Percentiles rank a stretch among this genome's conserved stretches.
Evolutionary conservation across 2,329 filamentous ascomycete genomes (phyloP).

Genomic region (Stemphylium lycopersici): DNA sequence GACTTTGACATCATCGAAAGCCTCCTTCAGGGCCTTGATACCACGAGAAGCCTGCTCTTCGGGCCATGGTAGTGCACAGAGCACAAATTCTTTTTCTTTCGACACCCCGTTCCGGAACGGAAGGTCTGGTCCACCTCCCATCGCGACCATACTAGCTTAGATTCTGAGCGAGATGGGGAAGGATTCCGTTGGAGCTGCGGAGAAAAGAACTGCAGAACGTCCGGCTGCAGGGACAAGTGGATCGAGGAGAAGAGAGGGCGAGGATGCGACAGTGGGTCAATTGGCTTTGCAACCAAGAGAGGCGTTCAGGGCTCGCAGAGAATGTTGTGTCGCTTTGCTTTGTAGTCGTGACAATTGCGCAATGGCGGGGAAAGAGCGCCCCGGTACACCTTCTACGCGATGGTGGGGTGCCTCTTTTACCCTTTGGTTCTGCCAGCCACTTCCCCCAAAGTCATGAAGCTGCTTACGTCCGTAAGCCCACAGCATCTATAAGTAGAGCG

Average conservation of each 20-base stretch:
- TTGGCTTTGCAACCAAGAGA: background rate
- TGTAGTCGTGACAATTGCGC: background rate
- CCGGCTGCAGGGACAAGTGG: background rate
- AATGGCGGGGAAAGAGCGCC: background rate
- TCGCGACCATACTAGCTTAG: slow-evolving; percentile 38
- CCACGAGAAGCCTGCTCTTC: slow-evolving; percentile 27
- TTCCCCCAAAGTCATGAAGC: background rate
- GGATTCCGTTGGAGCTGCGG: background rate
- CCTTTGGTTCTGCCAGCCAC: background rate
- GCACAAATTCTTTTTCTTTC: slow-evolving; percentile 42
- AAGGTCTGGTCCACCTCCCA: slow-evolving; percentile 53
- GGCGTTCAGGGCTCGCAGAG: background rate
- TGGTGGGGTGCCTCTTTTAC: slow-evolving; percentile 2
- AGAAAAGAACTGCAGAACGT: background rate
- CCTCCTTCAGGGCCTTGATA: slow-evolving; percentile 34
- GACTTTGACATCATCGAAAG: slow-evolving; percentile 41
- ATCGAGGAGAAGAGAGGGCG: background rate
- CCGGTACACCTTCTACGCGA: background rate
- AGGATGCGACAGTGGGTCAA: background rate
- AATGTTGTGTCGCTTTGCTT: background rate
- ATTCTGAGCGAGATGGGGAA: background rate
- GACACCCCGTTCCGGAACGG: slow-evolving; percentile 34
- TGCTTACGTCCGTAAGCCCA: background rate
- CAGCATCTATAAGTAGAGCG: background rate
- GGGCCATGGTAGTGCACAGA: slow-evolving; percentile 53